These are phyloP conservation scores for Chaetomiaceae sp. DNA, from an alignment of 2,329 filamentous ascomycete species.

Conservation along the genomic window DNA sequence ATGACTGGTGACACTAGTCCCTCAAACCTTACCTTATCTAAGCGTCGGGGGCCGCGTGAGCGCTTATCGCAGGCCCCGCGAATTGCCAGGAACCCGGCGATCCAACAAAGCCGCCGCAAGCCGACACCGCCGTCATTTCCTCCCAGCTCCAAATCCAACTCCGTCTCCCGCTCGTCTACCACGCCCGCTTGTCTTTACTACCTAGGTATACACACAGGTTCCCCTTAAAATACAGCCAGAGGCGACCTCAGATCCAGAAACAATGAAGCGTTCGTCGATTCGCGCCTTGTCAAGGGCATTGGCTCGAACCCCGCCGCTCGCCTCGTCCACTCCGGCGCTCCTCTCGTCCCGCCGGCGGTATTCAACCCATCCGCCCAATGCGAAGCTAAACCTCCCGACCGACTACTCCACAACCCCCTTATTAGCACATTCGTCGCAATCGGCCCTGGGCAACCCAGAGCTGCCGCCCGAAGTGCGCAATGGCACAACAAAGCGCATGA, in stretches of 20 bases:
- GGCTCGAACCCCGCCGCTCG: slow-evolving; percentile 6
- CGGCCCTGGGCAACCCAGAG: slow-evolving; percentile 66
- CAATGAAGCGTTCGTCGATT: slow-evolving; percentile 19
- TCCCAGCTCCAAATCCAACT: slow-evolving; percentile 5
- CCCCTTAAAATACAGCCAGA: neutral
- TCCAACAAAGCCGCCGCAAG: slow-evolving; percentile 27
- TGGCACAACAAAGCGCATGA: slow-evolving; percentile 77
- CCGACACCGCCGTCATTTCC: slow-evolving; percentile 19
- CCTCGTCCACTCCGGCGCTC: slow-evolving; percentile 4
- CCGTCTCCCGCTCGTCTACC: neutral
- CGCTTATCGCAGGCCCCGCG: slow-evolving; percentile 12
- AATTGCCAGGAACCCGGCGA: slow-evolving; percentile 7
- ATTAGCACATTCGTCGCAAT: slow-evolving; percentile 72
- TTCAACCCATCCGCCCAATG: slow-evolving; percentile 55
- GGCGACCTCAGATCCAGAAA: slow-evolving; percentile 1
- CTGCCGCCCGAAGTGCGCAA: slow-evolving; percentile 62
- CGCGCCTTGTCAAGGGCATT: slow-evolving; percentile 17
- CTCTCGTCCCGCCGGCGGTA: slow-evolving; percentile 33
- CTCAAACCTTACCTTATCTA: no score
- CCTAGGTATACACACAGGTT: slow-evolving; percentile 8
- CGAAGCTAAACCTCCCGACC: slow-evolving; percentile 74
- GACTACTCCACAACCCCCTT: slow-evolving; percentile 82
- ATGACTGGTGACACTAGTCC: no score
- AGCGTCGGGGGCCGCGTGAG: neutral
- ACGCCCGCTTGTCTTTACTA: neutral